phyloP scores from a whole-genome alignment of 192 early-diverging fungal genomes.

The Linnemannia elongata region DNA sequence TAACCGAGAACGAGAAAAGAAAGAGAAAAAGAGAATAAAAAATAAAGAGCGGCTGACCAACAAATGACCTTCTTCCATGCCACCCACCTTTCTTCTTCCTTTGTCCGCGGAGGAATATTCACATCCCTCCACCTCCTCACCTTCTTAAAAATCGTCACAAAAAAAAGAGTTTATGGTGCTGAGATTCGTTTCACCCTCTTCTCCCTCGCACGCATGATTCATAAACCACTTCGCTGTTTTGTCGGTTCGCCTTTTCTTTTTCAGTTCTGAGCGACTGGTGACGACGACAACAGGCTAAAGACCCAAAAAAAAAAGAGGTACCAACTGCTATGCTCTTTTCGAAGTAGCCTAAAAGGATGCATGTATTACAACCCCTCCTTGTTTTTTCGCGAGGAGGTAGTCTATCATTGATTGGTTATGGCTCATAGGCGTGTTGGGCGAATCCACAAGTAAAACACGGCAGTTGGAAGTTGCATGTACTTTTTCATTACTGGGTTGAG shows the following conservation, averaged over 20 bases:
- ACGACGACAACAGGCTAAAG: too few relatives aligned
- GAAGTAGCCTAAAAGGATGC: not conserved
- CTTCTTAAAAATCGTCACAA: not conserved
- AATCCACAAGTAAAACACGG: not conserved
- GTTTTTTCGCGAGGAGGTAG: not conserved
- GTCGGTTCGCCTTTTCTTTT: not conserved
- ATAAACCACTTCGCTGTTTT: not conserved
- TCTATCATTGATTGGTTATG: not conserved
- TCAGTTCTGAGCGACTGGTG: not conserved
- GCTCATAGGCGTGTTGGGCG: not conserved
- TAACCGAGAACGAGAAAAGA: not conserved
- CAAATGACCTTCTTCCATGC: slow-evolving; percentile 1
- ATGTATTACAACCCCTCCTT: not conserved
- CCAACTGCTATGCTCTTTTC: not conserved
- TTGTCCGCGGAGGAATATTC: slow-evolving; percentile 3
- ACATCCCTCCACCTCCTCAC: not conserved
- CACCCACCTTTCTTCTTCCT: not conserved
- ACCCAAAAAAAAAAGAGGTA: not conserved
- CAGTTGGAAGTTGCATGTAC: not conserved
- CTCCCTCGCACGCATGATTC: too few relatives aligned
- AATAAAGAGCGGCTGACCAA: not conserved
- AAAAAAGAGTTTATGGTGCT: not conserved
- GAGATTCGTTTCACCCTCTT: not conserved
- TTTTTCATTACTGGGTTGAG: not conserved
- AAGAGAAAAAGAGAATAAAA: not conserved